Evolutionary conservation across 345 rosid genomes (phyloP).

Genomic region (Eucalyptus polyanthemos): DNA sequence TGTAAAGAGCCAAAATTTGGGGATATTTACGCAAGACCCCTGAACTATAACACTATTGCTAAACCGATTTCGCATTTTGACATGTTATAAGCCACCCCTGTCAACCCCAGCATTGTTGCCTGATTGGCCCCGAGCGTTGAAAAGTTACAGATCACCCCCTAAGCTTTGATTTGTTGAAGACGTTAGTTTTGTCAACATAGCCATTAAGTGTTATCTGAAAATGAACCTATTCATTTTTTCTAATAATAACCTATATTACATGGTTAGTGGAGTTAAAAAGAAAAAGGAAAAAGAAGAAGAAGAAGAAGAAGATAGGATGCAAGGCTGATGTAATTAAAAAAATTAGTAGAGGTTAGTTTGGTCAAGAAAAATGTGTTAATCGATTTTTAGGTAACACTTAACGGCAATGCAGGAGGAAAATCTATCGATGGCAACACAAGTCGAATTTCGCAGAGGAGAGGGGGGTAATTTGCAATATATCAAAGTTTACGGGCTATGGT

Average conservation of each 20-base stretch:
- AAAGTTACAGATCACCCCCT: not conserved
- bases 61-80: not conserved
- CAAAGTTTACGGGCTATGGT: not conserved
- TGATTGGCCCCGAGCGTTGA: not conserved
- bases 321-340: no score
- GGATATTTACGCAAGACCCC: not conserved
- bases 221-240: not conserved
- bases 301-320: no score
- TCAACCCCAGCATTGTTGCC: not conserved
- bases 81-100: no score
- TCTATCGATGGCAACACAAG: not conserved
- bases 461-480: not conserved
- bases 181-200: not conserved
- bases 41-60: not conserved
- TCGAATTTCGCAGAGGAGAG: not conserved
- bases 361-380: not conserved
- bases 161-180: not conserved
- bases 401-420: not conserved
- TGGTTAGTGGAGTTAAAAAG: no score
- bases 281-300: fast-evolving
- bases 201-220: not conserved
- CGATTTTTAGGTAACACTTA: not conserved
- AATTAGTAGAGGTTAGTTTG: not conserved
- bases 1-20: not conserved
- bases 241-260: not conserved